Conservation (phyloP, 441 rosid genomes). For the Arabidopsis hybrid region DNA sequence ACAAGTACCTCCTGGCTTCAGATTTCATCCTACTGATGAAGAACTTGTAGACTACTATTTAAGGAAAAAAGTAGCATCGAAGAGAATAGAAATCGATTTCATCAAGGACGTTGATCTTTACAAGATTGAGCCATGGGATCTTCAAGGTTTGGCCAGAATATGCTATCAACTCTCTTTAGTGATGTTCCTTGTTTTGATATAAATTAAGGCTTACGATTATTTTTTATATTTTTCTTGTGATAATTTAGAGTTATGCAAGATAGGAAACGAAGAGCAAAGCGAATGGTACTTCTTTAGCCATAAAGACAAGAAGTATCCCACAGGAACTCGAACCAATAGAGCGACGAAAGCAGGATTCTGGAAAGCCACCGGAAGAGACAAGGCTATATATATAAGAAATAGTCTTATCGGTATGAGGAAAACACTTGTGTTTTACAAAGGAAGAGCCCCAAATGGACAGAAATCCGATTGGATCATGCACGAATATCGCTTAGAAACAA, state of each 20-base stretch:
- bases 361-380: constrained; percentile 97
- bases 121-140: constrained; percentile 99
- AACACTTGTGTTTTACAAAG: constrained; percentile 92
- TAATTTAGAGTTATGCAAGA: constrained; percentile 75
- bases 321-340: constrained; percentile 89
- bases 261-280: constrained; percentile 88
- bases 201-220: not conserved
- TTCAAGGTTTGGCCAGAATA: constrained; percentile 63
- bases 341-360: constrained; percentile 94
- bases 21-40: constrained; percentile 98
- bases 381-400: constrained; percentile 72
- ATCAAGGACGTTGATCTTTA: constrained; percentile 97
- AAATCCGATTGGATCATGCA: constrained; percentile 97
- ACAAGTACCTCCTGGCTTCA: constrained; percentile 95
- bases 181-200: not conserved
- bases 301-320: constrained; percentile 93
- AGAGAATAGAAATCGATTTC: constrained; percentile 88
- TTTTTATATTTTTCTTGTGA: constrained; percentile 37
- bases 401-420: constrained; percentile 91
- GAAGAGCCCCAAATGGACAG: constrained; percentile 92
- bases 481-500: constrained; percentile 87
- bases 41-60: constrained; percentile 97
- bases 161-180: not conserved
- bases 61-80: constrained; percentile 83
- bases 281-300: constrained; percentile 97